Evolutionary conservation across 176 grass and related monocot genomes (phyloP).

Genomic region (Phyllostachys edulis): DNA sequence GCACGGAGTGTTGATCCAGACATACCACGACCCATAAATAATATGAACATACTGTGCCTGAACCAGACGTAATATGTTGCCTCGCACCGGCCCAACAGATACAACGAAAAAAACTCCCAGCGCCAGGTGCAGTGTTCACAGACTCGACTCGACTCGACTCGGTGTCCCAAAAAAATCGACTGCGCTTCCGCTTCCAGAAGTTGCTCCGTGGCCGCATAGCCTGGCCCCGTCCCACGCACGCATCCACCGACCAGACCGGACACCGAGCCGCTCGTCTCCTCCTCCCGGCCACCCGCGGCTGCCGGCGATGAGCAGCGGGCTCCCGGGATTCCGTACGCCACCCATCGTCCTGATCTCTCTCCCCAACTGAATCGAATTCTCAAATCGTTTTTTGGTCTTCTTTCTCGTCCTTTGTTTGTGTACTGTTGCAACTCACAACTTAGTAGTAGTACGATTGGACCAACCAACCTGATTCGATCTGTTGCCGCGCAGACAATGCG

Average conservation of each 20-base stretch:
- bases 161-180: no score
- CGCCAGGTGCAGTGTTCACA: background rate
- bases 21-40: no score
- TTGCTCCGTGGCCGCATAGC: background rate
- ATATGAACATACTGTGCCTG: no score
- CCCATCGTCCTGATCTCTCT: background rate
- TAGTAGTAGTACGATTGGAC: background rate
- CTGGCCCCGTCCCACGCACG: background rate
- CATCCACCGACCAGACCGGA: constrained; percentile 20
- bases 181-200: constrained; percentile 2
- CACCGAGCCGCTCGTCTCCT: background rate
- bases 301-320: constrained; percentile 79
- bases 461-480: background rate
- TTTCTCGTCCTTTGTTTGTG: background rate
- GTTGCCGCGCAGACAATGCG: constrained; percentile 69
- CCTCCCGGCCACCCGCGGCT: background rate
- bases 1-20: no score
- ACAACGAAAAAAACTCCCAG: no score
- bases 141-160: background rate
- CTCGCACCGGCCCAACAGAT: no score
- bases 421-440: background rate
- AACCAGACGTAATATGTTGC: no score
- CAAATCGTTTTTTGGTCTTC: background rate
- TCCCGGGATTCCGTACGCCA: constrained; percentile 77
- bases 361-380: background rate